Percentiles rank a stretch among this genome's conserved stretches.
Conservation (phyloP, 331 rosid species). For the Dryas integrifolia region DNA sequence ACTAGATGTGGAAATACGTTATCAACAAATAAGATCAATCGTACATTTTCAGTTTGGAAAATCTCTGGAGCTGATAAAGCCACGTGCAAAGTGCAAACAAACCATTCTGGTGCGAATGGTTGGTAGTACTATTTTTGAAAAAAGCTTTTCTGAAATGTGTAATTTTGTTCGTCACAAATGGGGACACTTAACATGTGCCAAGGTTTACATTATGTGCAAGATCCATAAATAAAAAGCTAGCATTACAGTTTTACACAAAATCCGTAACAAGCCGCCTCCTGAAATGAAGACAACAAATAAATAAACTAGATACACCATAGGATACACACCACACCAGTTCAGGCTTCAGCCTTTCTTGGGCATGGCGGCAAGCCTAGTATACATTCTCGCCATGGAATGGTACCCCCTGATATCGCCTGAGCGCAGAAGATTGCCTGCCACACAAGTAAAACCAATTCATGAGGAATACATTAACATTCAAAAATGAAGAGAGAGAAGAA, state of each 20-base stretch:
- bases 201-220: slow-evolving; percentile 7
- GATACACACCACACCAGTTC: slow-evolving; percentile 24
- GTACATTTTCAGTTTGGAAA: too few relatives aligned
- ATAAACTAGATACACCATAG: too few relatives aligned
- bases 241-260: not conserved
- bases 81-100: too few relatives aligned
- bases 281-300: not conserved
- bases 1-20: too few relatives aligned
- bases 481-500: not conserved
- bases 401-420: slow-evolving; percentile 84
- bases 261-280: not conserved
- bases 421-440: slow-evolving; percentile 84
- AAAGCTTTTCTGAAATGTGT: too few relatives aligned
- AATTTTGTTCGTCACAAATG: too few relatives aligned
- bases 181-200: not conserved
- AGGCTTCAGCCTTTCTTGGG: slow-evolving; percentile 97
- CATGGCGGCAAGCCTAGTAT: slow-evolving; percentile 95
- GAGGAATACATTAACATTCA: not conserved
- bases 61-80: too few relatives aligned
- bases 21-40: too few relatives aligned
- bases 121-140: too few relatives aligned
- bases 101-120: too few relatives aligned
- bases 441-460: not conserved
- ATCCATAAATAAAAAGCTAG: not conserved
- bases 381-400: slow-evolving; percentile 98